Conservation (phyloP, 352 stramenopile genomes). For the Peronospora destructor region DNA sequence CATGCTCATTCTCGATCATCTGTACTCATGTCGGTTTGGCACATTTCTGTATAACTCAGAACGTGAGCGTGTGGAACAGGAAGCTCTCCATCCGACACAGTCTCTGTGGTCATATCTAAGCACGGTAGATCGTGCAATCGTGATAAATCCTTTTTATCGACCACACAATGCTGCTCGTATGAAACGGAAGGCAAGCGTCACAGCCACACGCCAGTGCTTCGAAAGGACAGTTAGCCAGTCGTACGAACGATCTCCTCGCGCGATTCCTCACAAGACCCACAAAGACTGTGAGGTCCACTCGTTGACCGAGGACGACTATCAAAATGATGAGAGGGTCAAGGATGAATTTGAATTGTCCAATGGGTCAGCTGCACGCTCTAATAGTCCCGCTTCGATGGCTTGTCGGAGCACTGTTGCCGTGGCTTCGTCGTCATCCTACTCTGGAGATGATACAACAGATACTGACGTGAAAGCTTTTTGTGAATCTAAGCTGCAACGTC, state of each 20-base stretch:
- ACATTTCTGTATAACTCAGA: constrained; percentile 97
- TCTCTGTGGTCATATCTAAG: constrained; percentile 77
- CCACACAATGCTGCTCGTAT: constrained; percentile 34
- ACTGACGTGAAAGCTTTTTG: constrained; percentile 27
- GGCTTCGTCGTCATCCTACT: constrained; percentile 25
- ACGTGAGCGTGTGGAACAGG: constrained; percentile 46
- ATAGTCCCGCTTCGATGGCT: constrained; percentile 17
- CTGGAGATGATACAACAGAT: constrained; percentile 16
- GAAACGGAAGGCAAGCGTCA: constrained; percentile 51
- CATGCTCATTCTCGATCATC: constrained; percentile 72
- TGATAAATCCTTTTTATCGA: constrained; percentile 74
- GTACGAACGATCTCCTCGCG: constrained; percentile 9
- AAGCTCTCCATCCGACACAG: constrained; percentile 44
- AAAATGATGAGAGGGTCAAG: constrained; percentile 10
- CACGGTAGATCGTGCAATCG: constrained; percentile 48
- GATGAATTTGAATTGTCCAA: constrained; percentile 22
- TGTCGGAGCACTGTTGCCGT: constrained; percentile 31
- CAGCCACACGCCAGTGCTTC: constrained; percentile 50
- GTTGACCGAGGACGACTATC: constrained; percentile 16
- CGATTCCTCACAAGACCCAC: constrained; percentile 15
- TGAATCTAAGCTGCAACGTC: constrained; percentile 15
- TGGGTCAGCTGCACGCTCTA: constrained; percentile 20
- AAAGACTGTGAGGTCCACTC: constrained; percentile 27
- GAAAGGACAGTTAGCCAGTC: constrained; percentile 20
- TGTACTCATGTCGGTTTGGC: constrained; percentile 78